phyloP scores from a whole-genome alignment of 1,139 yeast species.

The Torulaspora pretoriensis region DNA sequence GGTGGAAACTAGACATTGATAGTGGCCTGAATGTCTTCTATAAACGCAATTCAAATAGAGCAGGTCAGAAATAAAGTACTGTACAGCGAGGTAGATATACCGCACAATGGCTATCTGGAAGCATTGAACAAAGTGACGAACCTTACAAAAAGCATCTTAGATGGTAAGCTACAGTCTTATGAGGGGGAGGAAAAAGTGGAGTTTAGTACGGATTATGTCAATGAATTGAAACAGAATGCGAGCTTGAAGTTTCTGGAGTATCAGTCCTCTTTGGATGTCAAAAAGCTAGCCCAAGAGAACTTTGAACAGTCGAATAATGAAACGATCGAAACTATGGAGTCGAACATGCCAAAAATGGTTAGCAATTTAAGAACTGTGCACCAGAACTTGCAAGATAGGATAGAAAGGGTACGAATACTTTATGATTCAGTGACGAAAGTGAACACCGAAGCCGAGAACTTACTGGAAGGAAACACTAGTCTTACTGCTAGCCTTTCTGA shows the following conservation, averaged over 20 bases:
- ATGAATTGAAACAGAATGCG: slow-evolving; percentile 16
- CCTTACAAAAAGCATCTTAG: slow-evolving; percentile 19
- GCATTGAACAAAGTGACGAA: slow-evolving; percentile 18
- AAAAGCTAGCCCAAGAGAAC: slow-evolving; percentile 24
- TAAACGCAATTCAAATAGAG: slow-evolving; percentile 14
- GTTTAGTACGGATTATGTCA: slow-evolving; percentile 14
- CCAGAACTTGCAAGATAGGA: slow-evolving; percentile 18
- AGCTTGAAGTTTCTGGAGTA: slow-evolving; percentile 24
- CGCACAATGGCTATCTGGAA: slow-evolving; percentile 27
- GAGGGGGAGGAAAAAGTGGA: slow-evolving; percentile 6
- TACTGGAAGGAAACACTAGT: slow-evolving; percentile 26
- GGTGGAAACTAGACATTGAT: background rate
- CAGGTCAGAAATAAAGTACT: slow-evolving; percentile 27
- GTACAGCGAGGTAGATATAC: slow-evolving; percentile 27
- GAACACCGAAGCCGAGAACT: slow-evolving; percentile 26
- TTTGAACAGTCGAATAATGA: slow-evolving; percentile 24
- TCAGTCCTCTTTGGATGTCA: slow-evolving; percentile 25
- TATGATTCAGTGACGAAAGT: slow-evolving; percentile 25
- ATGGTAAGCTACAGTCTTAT: slow-evolving; percentile 17
- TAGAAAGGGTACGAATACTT: slow-evolving; percentile 24
- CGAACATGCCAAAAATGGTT: slow-evolving; percentile 12
- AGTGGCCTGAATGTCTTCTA: slow-evolving; percentile 16
- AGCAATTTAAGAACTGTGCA: slow-evolving; percentile 19
- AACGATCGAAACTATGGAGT: slow-evolving; percentile 13
- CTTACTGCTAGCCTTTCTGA: slow-evolving; percentile 24